Conservation (phyloP, 2,329 filamentous ascomycete genomes). For the Neurospora sp. region DNA sequence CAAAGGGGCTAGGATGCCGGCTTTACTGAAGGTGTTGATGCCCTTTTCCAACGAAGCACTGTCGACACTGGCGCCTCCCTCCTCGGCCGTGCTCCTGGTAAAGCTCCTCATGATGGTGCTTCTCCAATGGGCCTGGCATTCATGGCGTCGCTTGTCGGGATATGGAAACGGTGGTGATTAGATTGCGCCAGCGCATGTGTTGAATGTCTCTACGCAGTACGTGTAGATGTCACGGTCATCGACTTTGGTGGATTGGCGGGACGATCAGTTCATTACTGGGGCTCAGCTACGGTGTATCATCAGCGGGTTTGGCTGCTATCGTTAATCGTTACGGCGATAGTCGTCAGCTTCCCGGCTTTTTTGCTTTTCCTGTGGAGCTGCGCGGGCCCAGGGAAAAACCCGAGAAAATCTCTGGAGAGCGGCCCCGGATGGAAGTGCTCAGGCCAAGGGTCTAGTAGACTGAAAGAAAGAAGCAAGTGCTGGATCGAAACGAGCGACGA, state of each 20-base stretch:
- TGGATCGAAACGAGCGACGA: neutral
- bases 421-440: neutral
- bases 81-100: neutral
- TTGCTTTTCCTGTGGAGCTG: neutral
- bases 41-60: constrained; percentile 2
- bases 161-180: neutral
- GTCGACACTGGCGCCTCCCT: constrained; percentile 28
- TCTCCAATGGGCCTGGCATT: neutral
- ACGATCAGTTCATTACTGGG: neutral
- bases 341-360: neutral
- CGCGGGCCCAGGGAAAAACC: neutral
- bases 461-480: neutral
- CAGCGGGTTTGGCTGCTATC: neutral
- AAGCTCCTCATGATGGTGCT: neutral
- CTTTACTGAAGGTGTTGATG: neutral
- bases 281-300: neutral
- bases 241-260: neutral
- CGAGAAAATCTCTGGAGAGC: neutral
- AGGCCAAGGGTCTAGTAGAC: neutral
- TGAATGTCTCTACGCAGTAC: neutral
- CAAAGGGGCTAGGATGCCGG: neutral
- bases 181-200: neutral
- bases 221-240: neutral
- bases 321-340: neutral
- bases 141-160: neutral